phyloP scores from a whole-genome alignment of 1,139 yeast genomes.

The Scheffersomyces insectosa region DNA sequence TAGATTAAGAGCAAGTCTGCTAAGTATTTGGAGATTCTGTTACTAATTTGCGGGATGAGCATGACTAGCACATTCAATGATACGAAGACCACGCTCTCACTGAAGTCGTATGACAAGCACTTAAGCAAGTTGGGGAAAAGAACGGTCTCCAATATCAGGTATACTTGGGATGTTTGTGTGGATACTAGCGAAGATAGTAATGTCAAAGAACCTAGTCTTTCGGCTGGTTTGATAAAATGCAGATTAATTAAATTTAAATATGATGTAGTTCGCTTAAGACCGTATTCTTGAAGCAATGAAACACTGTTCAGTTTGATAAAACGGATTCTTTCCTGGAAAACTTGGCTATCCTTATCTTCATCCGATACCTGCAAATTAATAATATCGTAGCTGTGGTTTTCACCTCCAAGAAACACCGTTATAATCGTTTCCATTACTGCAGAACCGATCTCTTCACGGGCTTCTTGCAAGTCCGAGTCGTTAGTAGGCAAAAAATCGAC shows the following conservation, averaged over 20 bases:
- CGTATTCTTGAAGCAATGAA: conserved; percentile 41
- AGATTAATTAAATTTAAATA: conserved; percentile 37
- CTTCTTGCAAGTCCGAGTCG: conserved; percentile 26
- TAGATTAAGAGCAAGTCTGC: conserved; percentile 49
- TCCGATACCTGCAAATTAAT: conserved; percentile 19
- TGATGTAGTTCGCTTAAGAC: conserved; percentile 28
- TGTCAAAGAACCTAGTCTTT: conserved; percentile 37
- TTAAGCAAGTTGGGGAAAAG: conserved; percentile 43
- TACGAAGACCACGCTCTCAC: conserved; percentile 42
- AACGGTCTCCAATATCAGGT: conserved; percentile 34
- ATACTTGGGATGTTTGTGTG: conserved; percentile 30
- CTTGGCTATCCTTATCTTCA: conserved; percentile 27
- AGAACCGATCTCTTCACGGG: conserved; percentile 24
- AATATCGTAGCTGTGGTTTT: conserved; percentile 13
- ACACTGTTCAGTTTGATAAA: conserved; percentile 48
- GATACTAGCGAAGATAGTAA: conserved; percentile 31
- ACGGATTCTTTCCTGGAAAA: conserved; percentile 48
- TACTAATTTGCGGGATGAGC: conserved; percentile 55
- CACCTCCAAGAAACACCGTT: conserved; percentile 30
- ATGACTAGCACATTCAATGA: conserved; percentile 49
- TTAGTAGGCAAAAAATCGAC: conserved; percentile 20
- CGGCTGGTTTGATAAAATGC: conserved; percentile 25
- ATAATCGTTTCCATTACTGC: conserved; percentile 31
- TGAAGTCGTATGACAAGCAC: conserved; percentile 46
- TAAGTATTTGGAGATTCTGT: conserved; percentile 31